Evolutionary conservation across 495 filamentous ascomycete genomes (phyloP).

Genomic region (Aspergillus olivimuriae): DNA sequence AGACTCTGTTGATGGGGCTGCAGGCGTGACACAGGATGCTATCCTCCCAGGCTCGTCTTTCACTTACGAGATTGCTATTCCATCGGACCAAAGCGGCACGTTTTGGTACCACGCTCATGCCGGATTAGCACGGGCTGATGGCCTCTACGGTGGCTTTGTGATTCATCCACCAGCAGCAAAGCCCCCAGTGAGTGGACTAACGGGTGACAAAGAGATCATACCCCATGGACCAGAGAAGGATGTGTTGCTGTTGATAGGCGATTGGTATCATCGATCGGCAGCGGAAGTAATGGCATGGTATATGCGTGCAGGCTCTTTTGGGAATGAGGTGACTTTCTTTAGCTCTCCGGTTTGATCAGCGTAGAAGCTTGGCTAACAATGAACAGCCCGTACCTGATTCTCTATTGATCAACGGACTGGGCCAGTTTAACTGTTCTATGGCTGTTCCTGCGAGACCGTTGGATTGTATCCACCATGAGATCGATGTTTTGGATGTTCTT

Average conservation of each 20-base stretch:
- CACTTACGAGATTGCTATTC: slow-evolving; percentile 71
- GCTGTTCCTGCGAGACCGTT: slow-evolving; percentile 42
- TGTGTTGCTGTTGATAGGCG: slow-evolving; percentile 42
- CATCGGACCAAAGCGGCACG: slow-evolving; percentile 64
- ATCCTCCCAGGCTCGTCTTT: slow-evolving; percentile 58
- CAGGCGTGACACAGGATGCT: slow-evolving; percentile 59
- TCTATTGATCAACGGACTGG: slow-evolving; percentile 43
- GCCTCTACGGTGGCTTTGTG: slow-evolving; percentile 64
- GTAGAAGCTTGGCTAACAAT: not conserved
- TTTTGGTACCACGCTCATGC: slow-evolving; percentile 83
- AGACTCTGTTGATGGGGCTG: slow-evolving; percentile 66
- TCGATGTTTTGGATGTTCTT: slow-evolving; percentile 18
- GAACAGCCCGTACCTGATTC: slow-evolving; percentile 45
- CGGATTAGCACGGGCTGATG: slow-evolving; percentile 63
- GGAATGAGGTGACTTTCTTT: slow-evolving; percentile 32
- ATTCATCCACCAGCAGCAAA: slow-evolving; percentile 52
- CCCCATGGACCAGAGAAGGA: slow-evolving; percentile 23
- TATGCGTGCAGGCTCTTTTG: slow-evolving; percentile 35
- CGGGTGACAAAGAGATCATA: not conserved
- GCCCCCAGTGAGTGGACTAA: slow-evolving; percentile 24
- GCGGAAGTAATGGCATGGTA: slow-evolving; percentile 42
- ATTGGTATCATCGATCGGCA: slow-evolving; percentile 46
- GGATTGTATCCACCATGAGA: slow-evolving; percentile 27
- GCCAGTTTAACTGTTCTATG: slow-evolving; percentile 42
- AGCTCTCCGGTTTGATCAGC: not conserved